Percentiles rank a stretch among this genome's conserved stretches.
Conservation (phyloP, 2,329 filamentous ascomycete species). For the Mycosphaerella sp. region DNA sequence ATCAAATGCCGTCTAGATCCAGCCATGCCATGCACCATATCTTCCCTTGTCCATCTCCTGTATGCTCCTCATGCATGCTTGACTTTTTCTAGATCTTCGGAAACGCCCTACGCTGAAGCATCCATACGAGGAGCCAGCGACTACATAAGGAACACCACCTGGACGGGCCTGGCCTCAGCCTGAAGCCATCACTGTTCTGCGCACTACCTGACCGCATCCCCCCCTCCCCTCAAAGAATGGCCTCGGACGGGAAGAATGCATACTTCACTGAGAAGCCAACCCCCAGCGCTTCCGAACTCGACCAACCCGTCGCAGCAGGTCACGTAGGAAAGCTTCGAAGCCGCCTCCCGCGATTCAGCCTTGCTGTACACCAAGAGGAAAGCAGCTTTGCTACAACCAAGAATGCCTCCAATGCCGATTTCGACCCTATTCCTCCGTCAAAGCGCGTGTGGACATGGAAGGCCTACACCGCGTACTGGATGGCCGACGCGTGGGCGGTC, state of each 20-base stretch:
- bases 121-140: background rate
- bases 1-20: background rate
- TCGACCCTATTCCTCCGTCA: conserved; percentile 36
- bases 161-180: too few relatives aligned
- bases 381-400: conserved; percentile 34
- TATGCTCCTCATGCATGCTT: background rate
- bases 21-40: background rate
- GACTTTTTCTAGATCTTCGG: background rate
- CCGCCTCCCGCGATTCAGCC: conserved; percentile 29
- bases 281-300: background rate
- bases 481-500: conserved; percentile 39
- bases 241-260: background rate
- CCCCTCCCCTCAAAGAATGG: background rate
- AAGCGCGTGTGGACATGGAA: conserved; percentile 36
- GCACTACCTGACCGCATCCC: background rate
- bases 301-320: conserved; percentile 11
- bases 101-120: background rate
- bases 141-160: background rate
- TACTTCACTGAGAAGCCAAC: background rate
- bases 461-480: conserved; percentile 37
- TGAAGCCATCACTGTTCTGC: too few relatives aligned
- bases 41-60: too few relatives aligned
- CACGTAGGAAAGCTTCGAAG: conserved; percentile 24
- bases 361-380: conserved; percentile 33
- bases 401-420: conserved; percentile 36